Evolutionary conservation across 2,329 filamentous ascomycete species (phyloP), one percentile per base, ranked within the genome.

Genomic region (Diaporthe sp.): DNA sequence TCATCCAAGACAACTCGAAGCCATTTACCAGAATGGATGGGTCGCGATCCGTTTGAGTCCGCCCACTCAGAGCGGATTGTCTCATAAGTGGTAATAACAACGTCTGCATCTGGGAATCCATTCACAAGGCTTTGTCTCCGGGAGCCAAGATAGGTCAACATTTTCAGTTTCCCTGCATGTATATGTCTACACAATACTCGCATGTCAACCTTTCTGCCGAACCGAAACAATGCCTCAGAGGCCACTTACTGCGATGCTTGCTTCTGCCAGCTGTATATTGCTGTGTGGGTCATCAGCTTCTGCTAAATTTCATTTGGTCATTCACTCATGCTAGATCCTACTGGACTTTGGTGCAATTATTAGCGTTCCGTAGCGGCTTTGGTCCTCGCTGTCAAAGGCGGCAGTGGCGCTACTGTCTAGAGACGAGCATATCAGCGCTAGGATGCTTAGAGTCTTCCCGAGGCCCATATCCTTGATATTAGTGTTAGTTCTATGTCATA

Each of bases 1-100:
- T 86, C 84, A 73, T 86, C 84, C 28, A 86, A 76, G 28, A 86
- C 78, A 8, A 86, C 68, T 1, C 84, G 78, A 55, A 75, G 75
- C 83, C 83, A 85, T 30, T 61, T 64, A 5, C 61, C 17, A 1
- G 38, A 77, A 74, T 64, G 76, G 15, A 69, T 15, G 6, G 66
- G 66, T 25, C 66, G 38, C n/a, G n/a, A n/a, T 54, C 22, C 10
- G n/a, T 66, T 47, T 66, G 25, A 2, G 40, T 4, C 9, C 50
- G 75, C 73, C 3, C 22, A 69, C 2, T 84, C 80, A 17, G 78
- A 79, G 0, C 77, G 77, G 19, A 83, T 68, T 4, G 82, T 83
- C 7, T 80, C 80, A 76, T 83, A 80, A 0, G 78, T 81, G 3
- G 82, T 83, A 0, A 83, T 72, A 12, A 82, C 76, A 12, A 81